A percentile compares a stretch with the other conserved stretches of the same genome.
phyloP scores from a whole-genome alignment of 139 green algal species.

The Limnomonas spitsbergensis region DNA sequence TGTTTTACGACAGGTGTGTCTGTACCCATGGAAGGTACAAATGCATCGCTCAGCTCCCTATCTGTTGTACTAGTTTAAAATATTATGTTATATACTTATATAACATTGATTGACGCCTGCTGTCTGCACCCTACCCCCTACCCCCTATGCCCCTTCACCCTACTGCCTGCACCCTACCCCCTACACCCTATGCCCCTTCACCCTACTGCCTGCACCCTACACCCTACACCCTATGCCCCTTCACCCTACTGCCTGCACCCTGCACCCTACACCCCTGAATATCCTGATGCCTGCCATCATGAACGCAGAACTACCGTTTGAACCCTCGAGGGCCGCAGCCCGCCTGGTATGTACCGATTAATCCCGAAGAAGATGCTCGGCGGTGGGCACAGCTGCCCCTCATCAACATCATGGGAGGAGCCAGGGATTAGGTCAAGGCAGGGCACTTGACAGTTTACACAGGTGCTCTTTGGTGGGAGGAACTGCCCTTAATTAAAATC shows the following conservation, averaged over 20 bases:
- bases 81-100: no score
- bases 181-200: neutral
- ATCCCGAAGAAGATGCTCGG: neutral
- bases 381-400: conserved; percentile 12
- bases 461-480: no score
- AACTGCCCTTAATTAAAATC: no score
- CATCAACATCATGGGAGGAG: conserved; percentile 28
- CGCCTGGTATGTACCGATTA: neutral
- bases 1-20: no score
- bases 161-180: neutral
- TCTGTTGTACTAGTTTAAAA: no score
- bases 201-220: neutral
- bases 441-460: no score
- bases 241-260: neutral
- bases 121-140: no score
- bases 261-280: neutral
- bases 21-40: no score
- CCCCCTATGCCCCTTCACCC: no score
- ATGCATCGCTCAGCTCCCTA: no score
- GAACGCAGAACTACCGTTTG: conserved; percentile 18
- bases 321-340: neutral
- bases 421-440: neutral
- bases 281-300: no score
- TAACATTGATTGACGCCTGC: no score
- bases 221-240: neutral